Evolutionary conservation across 2,329 filamentous ascomycete genomes (phyloP).

Genomic region (Beauveria sp.): DNA sequence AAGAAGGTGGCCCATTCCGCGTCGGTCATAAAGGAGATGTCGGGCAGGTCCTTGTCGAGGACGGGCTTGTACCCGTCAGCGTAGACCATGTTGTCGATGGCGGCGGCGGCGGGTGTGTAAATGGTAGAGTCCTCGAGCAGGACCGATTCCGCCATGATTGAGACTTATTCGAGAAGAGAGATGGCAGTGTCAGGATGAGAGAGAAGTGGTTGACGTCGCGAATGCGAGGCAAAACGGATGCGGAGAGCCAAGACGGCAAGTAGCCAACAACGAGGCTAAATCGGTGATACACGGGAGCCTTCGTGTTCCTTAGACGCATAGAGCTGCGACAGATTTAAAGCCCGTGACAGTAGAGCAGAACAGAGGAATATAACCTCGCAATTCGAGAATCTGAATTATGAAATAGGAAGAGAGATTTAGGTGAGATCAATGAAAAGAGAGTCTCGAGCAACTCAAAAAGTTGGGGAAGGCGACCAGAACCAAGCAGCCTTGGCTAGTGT

Average conservation of each 20-base stretch:
- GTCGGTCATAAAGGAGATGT: slow-evolving; percentile 33
- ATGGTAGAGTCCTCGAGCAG: slow-evolving; percentile 4
- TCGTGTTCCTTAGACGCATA: background rate
- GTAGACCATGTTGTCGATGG: background rate
- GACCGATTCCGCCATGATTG: slow-evolving; percentile 2
- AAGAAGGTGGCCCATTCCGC: slow-evolving; percentile 48
- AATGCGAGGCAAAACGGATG: background rate
- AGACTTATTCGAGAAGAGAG: too few relatives aligned
- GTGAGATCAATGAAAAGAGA: background rate
- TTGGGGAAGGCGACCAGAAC: background rate
- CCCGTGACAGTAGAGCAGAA: background rate
- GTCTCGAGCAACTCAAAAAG: background rate
- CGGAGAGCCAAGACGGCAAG: background rate
- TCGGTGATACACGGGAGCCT: background rate
- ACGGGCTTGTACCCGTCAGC: slow-evolving; percentile 3
- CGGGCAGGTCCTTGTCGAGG: slow-evolving; percentile 13
- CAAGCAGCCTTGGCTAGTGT: background rate
- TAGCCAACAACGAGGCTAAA: background rate
- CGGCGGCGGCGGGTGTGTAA: background rate
- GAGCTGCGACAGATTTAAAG: background rate
- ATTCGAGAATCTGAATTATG: background rate
- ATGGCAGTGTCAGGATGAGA: too few relatives aligned
- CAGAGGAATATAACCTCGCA: too few relatives aligned
- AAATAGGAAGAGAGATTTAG: too few relatives aligned
- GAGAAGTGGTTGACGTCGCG: background rate